A percentile compares a stretch with the other conserved stretches of the same genome.
phyloP scores from a whole-genome alignment of 2,329 filamentous ascomycete genomes.

The Kalaharituber pfeilii region DNA sequence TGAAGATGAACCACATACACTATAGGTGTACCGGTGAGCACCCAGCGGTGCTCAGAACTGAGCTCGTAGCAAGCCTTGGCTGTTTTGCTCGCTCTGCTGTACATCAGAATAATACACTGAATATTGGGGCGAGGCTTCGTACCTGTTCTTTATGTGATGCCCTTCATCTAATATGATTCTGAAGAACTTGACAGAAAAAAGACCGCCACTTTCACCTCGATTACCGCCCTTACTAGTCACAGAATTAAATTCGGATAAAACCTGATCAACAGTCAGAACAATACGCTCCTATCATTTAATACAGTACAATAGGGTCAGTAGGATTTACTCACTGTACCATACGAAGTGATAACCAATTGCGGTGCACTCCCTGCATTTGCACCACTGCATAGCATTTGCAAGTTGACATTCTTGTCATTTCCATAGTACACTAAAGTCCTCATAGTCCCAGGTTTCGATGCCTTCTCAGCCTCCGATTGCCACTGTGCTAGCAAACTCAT shows the following conservation, averaged over 20 bases:
- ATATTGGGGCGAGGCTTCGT: neutral
- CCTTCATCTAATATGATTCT: conserved; percentile 90
- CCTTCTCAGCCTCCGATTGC: conserved; percentile 87
- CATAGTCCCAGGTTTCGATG: conserved; percentile 66
- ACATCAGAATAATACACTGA: conserved; percentile 2
- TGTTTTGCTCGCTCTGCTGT: conserved; percentile 68
- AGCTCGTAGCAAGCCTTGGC: conserved; percentile 90
- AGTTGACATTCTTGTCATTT: conserved; percentile 58
- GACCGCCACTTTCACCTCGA: conserved; percentile 46
- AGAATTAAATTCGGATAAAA: conserved; percentile 75
- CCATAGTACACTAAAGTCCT: conserved; percentile 87
- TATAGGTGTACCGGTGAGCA: conserved; percentile 84
- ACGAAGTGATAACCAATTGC: conserved; percentile 86
- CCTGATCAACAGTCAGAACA: too few relatives aligned
- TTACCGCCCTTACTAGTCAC: conserved; percentile 50
- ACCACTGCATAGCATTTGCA: conserved; percentile 60
- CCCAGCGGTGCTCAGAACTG: conserved; percentile 72
- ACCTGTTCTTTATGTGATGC: conserved; percentile 68
- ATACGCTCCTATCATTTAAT: neutral
- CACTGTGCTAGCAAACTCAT: conserved; percentile 95
- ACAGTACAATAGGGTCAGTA: neutral
- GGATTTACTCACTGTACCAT: conserved; percentile 46
- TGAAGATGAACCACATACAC: conserved; percentile 57
- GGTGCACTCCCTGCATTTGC: conserved; percentile 60
- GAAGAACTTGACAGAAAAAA: conserved; percentile 91